Conservation (phyloP, 116 monocot genomes). For the Dioscorea cayenensis region DNA sequence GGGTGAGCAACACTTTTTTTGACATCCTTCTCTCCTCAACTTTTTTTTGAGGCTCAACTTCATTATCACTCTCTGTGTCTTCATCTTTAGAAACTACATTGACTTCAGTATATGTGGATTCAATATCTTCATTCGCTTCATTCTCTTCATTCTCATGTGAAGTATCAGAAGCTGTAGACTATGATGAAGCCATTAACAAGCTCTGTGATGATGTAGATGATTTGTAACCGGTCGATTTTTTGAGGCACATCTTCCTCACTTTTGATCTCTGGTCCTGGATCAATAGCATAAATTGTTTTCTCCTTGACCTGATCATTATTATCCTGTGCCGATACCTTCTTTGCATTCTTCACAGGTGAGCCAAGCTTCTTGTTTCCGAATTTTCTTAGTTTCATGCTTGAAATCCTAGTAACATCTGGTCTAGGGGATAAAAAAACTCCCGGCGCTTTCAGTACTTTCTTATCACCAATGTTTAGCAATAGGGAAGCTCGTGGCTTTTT, state of each 20-base stretch:
- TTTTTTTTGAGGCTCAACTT: conserved; percentile 5
- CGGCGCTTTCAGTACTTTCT: no score
- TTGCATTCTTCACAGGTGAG: no score
- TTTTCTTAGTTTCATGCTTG: conserved; percentile 13
- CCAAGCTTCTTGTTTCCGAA: no score
- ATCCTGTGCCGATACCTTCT: background rate
- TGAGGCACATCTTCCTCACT: no score
- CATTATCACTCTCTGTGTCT: background rate
- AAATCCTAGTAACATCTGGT: conserved; percentile 4
- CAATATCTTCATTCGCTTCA: conserved; percentile 4
- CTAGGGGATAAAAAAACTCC: conserved; percentile 10
- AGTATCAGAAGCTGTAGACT: conserved; percentile 3
- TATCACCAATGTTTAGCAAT: conserved; percentile 5
- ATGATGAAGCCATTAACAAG: conserved; percentile 3
- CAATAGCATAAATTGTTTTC: no score
- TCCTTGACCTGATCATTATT: conserved; percentile 4
- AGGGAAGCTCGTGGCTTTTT: conserved; percentile 7
- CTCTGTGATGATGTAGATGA: no score
- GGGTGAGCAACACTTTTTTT: no score
- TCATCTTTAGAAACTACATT: background rate
- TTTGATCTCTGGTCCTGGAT: no score
- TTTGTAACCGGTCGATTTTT: no score
- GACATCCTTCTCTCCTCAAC: conserved; percentile 7
- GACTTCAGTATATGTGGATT: conserved; percentile 7
- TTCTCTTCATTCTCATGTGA: conserved; percentile 4